Percentiles rank a stretch among this genome's conserved stretches.
phyloP scores from a whole-genome alignment of 169 alveolate species.

The Plasmodium sp. region DNA sequence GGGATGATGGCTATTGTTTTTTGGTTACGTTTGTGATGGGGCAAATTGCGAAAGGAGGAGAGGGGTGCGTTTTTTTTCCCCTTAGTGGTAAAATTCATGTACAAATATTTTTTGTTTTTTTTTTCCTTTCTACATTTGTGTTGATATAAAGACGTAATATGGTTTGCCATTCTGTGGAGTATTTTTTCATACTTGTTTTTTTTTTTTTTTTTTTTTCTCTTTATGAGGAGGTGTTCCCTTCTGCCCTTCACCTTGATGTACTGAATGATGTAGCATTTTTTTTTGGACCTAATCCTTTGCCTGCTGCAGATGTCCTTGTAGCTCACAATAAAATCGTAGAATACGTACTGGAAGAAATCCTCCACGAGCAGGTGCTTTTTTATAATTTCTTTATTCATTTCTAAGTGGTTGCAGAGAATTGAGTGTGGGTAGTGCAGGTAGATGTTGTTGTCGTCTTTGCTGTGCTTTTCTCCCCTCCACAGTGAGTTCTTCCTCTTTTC shows the following conservation, averaged over 20 bases:
- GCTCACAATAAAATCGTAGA: constrained; percentile 58
- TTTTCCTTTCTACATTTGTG: constrained; percentile 16
- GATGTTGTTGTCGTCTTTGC: constrained; percentile 18
- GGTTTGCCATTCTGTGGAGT: constrained; percentile 35
- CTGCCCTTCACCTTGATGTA: constrained; percentile 18
- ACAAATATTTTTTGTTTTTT: constrained; percentile 22
- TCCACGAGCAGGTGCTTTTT: constrained; percentile 64
- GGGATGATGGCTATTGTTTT: constrained; percentile 60
- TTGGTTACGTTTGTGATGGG: background rate
- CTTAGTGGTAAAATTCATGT: constrained; percentile 13
- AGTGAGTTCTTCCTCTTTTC: background rate
- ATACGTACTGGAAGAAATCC: constrained; percentile 41
- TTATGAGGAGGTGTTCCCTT: constrained; percentile 1
- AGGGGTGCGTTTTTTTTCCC: background rate
- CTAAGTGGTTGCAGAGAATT: constrained; percentile 49
- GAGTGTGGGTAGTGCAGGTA: constrained; percentile 59
- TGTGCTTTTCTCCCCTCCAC: background rate
- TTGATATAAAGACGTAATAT: constrained; percentile 2
- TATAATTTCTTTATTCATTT: constrained; percentile 37
- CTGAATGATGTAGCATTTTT: constrained; percentile 17
- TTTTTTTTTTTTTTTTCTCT: constrained; percentile 13
- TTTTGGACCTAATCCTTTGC: background rate
- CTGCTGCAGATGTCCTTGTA: constrained; percentile 38
- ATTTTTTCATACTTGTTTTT: constrained; percentile 48
- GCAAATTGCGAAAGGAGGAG: background rate